Evolutionary conservation across 192 early-diverging fungal species (phyloP), one percentile per base, ranked within the genome.

Genomic region (Backusella macrospora): DNA sequence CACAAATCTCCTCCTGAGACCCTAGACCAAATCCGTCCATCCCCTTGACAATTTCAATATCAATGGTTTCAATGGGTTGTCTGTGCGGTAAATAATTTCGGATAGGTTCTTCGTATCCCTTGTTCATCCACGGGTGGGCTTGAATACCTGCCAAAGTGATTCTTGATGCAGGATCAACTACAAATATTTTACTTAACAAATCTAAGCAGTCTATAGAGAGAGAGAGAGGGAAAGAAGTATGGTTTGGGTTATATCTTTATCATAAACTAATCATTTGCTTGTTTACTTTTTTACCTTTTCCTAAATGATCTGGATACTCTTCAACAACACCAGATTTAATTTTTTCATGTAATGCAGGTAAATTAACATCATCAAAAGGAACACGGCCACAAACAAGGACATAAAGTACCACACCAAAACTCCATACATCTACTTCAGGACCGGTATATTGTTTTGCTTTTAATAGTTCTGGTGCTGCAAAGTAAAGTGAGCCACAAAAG

Each of bases 401-500:
- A 74, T 92, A 95, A 23, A 95, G 77, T 23, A 95, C 92, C 26
- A 95, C 91, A 21, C 94, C 93, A 86, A 90, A 84, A 78, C 91
- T 93, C 94, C 94, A 95, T 75, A 95, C 91, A 75, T 95, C 94
- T 1, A 95, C 93, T 82, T 95, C 94, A 23, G 94, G 94, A 0
- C 94, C 94, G 8, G 86, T 90, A 73, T 95, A 95, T 49, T 88
- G 88, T 45, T 90, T 90, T 15, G 92, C 93, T 44, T 93, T 86
- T 62, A 95, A 89, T 86, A 95, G 88, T 76, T 95, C 94, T 7
- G 94, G 94, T 4, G 94, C 92, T 5, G 92, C 92, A 73, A 94
- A 95, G 71, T 93, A 93, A 8, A 93, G 91, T 13, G 86, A 91
- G 10, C 88, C 89, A 65, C 86, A 88, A 73, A 88, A 88, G 0